A percentile compares a stretch with the other conserved stretches of the same genome.
phyloP scores from a whole-genome alignment of 192 early-diverging fungal genomes.

The Entomortierella lignicola region DNA sequence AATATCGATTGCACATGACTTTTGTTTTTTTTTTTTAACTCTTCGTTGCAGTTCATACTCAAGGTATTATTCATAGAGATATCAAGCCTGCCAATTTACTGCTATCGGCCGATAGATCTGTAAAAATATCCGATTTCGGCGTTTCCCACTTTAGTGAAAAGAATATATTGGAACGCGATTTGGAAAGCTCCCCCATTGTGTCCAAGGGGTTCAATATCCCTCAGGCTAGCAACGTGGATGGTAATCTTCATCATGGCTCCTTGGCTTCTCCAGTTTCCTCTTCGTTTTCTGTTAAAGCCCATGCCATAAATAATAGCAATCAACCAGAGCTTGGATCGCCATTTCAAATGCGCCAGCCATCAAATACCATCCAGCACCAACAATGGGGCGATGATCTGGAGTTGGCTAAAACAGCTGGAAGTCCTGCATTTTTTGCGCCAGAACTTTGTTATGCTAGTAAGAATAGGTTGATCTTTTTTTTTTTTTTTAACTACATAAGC shows the following conservation, averaged over 20 bases:
- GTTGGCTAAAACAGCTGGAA: slow-evolving; percentile 93
- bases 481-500: too few species aligned
- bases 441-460: slow-evolving; percentile 87
- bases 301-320: background rate
- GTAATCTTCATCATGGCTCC: background rate
- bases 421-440: slow-evolving; percentile 99
- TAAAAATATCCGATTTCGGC: slow-evolving; percentile 99
- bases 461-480: background rate
- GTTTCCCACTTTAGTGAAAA: slow-evolving; percentile 85
- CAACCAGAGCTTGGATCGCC: slow-evolving; percentile 3
- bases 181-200: slow-evolving; percentile 52
- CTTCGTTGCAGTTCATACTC: slow-evolving; percentile 78
- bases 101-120: slow-evolving; percentile 72
- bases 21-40: too few species aligned
- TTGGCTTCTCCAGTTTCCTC: slow-evolving; percentile 49
- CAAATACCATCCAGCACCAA: slow-evolving; percentile 55
- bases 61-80: slow-evolving; percentile 96
- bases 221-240: slow-evolving; percentile 16
- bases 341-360: slow-evolving; percentile 27
- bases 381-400: slow-evolving; percentile 79
- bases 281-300: slow-evolving; percentile 10
- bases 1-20: too few species aligned
- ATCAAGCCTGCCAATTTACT: slow-evolving; percentile 98
- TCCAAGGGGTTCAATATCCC: slow-evolving; percentile 24
- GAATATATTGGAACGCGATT: slow-evolving; percentile 48